Conservation (phyloP, 805 yeast species). For the Schizosaccharomyces osmophilus region DNA sequence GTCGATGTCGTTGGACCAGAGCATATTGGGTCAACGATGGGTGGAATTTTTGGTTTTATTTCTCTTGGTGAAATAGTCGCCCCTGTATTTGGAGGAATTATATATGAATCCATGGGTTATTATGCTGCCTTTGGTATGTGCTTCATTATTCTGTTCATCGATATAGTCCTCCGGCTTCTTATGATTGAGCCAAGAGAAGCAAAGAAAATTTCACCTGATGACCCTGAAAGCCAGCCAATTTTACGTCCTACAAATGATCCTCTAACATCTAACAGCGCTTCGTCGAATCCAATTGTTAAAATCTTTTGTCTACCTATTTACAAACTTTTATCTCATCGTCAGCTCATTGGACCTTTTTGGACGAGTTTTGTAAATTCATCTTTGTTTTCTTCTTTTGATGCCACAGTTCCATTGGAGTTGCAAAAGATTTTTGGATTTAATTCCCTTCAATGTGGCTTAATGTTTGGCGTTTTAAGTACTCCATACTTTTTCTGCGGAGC, state of each 20-base stretch:
- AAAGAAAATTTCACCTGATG: background rate
- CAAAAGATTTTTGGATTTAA: constrained; percentile 11
- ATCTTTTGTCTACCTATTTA: background rate
- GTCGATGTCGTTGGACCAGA: constrained; percentile 12
- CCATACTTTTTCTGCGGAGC: constrained; percentile 1
- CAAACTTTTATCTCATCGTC: constrained; percentile 4
- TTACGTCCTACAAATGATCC: background rate
- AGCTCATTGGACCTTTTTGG: constrained; percentile 9
- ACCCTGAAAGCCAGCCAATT: background rate
- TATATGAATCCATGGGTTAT: constrained; percentile 14
- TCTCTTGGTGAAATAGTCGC: constrained; percentile 14
- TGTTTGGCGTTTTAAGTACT: constrained; percentile 7
- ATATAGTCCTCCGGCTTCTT: constrained; percentile 12
- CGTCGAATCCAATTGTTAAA: background rate
- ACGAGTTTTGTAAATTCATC: constrained; percentile 12
- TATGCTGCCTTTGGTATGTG: constrained; percentile 13
- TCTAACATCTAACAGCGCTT: background rate
- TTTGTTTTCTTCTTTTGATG: constrained; percentile 14
- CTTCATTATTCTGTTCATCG: constrained; percentile 13
- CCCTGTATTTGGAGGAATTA: constrained; percentile 15
- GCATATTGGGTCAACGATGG: constrained; percentile 12
- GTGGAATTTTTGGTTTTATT: constrained; percentile 13
- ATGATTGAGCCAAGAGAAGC: constrained; percentile 13
- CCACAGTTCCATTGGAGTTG: constrained; percentile 14
- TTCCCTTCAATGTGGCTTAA: constrained; percentile 13